Percentiles rank a stretch among this genome's conserved stretches.
Conservation (phyloP, 768 basidiomycete genomes). For the Naganishia friedmannii region DNA sequence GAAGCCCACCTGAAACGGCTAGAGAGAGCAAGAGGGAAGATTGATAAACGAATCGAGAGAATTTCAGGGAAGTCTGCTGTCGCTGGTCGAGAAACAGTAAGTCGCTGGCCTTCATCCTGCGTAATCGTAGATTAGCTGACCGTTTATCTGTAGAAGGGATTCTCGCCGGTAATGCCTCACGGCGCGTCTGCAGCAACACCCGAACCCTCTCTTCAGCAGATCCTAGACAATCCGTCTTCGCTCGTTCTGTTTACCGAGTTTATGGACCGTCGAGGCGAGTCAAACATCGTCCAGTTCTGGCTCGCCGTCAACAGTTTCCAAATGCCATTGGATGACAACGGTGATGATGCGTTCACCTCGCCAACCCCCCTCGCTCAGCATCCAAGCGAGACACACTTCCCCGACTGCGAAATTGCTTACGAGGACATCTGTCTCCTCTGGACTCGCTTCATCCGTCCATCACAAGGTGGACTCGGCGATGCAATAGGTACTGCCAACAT, state of each 20-base stretch:
- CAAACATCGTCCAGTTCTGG: constrained; percentile 93
- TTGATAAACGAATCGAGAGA: constrained; percentile 77
- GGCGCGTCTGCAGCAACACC: constrained; percentile 55
- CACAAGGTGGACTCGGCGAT: neutral
- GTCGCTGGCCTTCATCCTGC: too few species aligned
- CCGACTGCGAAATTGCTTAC: constrained; percentile 45
- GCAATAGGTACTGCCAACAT: neutral
- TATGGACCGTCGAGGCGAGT: constrained; percentile 84
- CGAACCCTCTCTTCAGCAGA: constrained; percentile 64
- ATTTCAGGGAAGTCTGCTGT: constrained; percentile 60
- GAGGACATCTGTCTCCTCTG: constrained; percentile 89
- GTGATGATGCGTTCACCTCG: constrained; percentile 52
- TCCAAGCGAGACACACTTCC: constrained; percentile 34
- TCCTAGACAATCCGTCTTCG: constrained; percentile 82
- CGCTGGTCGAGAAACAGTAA: constrained; percentile 4
- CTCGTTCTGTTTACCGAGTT: constrained; percentile 97
- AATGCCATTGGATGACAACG: constrained; percentile 82
- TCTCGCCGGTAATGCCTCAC: constrained; percentile 42
- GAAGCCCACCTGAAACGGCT: constrained; percentile 80
- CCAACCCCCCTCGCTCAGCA: too few species aligned
- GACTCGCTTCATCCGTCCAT: constrained; percentile 22
- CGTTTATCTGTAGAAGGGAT: constrained; percentile 17
- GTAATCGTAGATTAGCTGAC: too few species aligned
- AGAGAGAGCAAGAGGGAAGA: constrained; percentile 80
- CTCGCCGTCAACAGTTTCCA: constrained; percentile 96